Evolutionary conservation across 139 green algal genomes (phyloP), one percentile per base, ranked within the genome.

Genomic region (Desmodesmus armatus): DNA sequence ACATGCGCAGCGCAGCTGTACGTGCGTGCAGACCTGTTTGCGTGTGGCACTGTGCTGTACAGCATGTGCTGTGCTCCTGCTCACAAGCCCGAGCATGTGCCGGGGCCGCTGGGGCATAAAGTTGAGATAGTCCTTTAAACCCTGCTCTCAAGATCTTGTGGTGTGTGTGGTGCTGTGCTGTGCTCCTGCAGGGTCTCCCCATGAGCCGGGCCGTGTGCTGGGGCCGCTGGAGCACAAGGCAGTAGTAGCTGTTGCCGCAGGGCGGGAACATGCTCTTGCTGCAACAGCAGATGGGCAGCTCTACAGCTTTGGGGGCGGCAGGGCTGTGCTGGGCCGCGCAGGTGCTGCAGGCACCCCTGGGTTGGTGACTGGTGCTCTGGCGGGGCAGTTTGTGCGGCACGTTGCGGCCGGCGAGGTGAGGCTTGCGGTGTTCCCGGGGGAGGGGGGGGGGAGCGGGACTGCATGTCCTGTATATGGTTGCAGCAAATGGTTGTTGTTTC

Each of bases 391-490:
- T 5, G 73, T 93, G 5, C 33, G 58, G 33, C 80, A 84, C 79
- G 88, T 91, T 29, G 85, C 86, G 2, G 90, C 83, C 35, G 90
- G 90, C 21, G 90, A 93, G 88, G 88, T 91, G 85, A 19, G 88
- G 39, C 1, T n/a, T 5, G 55, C 21, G 53, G 9, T 60, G 47
- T n/a, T 37, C 2, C 31, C 65, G 5, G 53, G 53, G 53, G 21
- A 63, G 53, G n/a, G 53, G n/a, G n/a, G n/a, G n/a, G n/a, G 47
- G 13, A 58, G 13, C 13, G 47, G 58, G 58, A 6, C n/a, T 25
- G 58, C 58, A 29, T 31, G 58, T 17, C 58, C 47, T 58, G 13
- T 58, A 58, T 58, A 58, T 58, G 47, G 13, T 58, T 13, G 13
- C 13, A 15, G 13, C 47, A 58, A 58, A 15, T 15, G 17, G 47